Conservation (phyloP, 2,329 filamentous ascomycete species). For the Epichloe scottii region DNA sequence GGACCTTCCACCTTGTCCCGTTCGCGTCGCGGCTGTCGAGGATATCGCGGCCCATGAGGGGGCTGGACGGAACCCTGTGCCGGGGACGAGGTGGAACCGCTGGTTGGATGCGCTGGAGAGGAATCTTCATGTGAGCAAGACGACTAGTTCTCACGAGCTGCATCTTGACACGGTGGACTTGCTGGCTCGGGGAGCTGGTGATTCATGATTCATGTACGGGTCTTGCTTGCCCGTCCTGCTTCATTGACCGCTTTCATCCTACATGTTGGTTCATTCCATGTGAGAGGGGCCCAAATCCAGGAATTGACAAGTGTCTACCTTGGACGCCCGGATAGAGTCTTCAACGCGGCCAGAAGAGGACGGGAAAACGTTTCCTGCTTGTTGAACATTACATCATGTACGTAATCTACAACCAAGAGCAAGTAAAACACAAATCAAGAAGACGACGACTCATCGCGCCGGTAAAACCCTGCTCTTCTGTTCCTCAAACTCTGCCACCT, state of each 20-base stretch:
- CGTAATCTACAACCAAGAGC: not conserved
- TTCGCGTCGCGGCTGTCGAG: slow-evolving; percentile 51
- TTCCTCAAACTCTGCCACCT: slow-evolving; percentile 29
- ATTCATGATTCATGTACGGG: not conserved
- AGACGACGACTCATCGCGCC: not conserved
- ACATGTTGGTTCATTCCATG: not conserved
- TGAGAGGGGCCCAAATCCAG: too few species aligned
- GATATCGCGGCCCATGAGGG: slow-evolving; percentile 49
- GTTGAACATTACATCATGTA: not conserved
- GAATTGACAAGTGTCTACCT: too few species aligned
- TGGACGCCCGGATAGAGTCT: too few species aligned
- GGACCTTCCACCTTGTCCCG: slow-evolving; percentile 63
- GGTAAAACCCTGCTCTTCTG: slow-evolving; percentile 13
- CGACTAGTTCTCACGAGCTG: slow-evolving; percentile 47
- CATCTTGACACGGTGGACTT: slow-evolving; percentile 47
- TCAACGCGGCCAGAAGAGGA: too few species aligned
- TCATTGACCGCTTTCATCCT: not conserved
- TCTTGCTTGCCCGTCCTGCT: not conserved
- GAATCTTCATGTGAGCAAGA: slow-evolving; percentile 50
- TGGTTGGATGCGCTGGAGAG: slow-evolving; percentile 61
- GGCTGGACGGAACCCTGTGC: slow-evolving; percentile 54
- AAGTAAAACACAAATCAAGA: not conserved
- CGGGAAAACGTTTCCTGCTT: too few species aligned
- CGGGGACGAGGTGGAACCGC: slow-evolving; percentile 50
- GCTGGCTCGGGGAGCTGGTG: slow-evolving; percentile 14